Percentiles rank a stretch among this genome's conserved stretches.
These are phyloP conservation scores for Chaetomium globosum DNA, from an alignment of 2,329 filamentous ascomycete species.

Conservation along the genomic window DNA sequence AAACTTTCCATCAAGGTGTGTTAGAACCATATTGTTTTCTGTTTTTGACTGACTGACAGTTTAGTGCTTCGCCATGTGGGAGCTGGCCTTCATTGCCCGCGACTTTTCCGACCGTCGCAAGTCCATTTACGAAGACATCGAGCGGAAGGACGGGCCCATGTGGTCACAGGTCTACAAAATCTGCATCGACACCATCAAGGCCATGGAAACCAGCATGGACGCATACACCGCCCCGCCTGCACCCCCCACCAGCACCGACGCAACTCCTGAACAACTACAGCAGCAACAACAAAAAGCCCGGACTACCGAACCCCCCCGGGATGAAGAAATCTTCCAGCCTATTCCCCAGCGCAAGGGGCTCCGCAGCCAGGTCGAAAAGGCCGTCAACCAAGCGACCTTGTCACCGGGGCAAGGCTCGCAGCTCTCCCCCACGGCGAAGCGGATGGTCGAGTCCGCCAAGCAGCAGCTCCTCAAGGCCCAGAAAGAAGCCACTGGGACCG, in stretches of 20 bases:
- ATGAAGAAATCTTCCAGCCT: slow-evolving; percentile 51
- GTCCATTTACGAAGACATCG: slow-evolving; percentile 83
- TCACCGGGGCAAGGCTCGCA: slow-evolving; percentile 55
- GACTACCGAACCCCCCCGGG: slow-evolving; percentile 47
- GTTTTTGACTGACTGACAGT: neutral
- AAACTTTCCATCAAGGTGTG: slow-evolving; percentile 73
- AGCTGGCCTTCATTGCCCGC: slow-evolving; percentile 77
- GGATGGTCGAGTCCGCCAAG: slow-evolving; percentile 51
- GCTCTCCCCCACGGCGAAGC: slow-evolving; percentile 56
- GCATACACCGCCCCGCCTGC: slow-evolving; percentile 50
- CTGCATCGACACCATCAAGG: slow-evolving; percentile 70
- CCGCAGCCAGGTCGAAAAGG: slow-evolving; percentile 51
- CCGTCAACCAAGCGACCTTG: slow-evolving; percentile 48
- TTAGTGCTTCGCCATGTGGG: slow-evolving; percentile 86
- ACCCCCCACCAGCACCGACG: slow-evolving; percentile 40
- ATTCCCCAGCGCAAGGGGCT: slow-evolving; percentile 44
- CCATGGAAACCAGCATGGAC: slow-evolving; percentile 68
- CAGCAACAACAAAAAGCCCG: slow-evolving; percentile 42
- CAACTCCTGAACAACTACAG: slow-evolving; percentile 32
- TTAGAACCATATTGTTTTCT: slow-evolving; percentile 1
- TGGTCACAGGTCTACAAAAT: slow-evolving; percentile 77
- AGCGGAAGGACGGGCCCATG: slow-evolving; percentile 75
- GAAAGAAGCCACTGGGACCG: slow-evolving; percentile 54
- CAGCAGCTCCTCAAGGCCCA: slow-evolving; percentile 57
- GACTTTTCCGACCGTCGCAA: slow-evolving; percentile 74